Conservation (phyloP, 2,329 filamentous ascomycete genomes). For the Didymella glomerata region DNA sequence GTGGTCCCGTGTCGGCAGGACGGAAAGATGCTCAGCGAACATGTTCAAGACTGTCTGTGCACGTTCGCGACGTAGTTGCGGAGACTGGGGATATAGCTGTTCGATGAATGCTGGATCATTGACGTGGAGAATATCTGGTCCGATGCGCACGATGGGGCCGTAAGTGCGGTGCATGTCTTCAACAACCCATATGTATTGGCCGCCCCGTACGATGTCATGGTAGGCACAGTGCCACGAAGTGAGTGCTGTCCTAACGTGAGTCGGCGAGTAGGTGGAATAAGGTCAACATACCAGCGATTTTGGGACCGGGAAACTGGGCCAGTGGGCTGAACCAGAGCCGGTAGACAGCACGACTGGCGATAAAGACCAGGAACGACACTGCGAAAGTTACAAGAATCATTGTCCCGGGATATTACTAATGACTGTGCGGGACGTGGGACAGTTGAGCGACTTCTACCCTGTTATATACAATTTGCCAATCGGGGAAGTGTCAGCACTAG, state of each 20-base stretch:
- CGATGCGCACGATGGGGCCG: constrained; percentile 25
- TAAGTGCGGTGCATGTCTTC: constrained; percentile 39
- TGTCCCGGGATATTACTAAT: no score
- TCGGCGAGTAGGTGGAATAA: no score
- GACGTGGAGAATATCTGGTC: constrained; percentile 24
- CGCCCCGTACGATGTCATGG: constrained; percentile 31
- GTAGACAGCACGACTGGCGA: constrained; percentile 10
- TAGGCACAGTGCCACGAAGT: constrained; percentile 35
- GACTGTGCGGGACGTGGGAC: not conserved
- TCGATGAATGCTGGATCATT: constrained; percentile 27
- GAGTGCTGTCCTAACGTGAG: constrained; percentile 9
- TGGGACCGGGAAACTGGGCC: constrained; percentile 26
- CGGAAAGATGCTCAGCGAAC: constrained; percentile 6
- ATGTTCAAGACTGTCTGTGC: constrained; percentile 13
- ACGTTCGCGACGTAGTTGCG: constrained; percentile 11
- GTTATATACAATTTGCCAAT: no score
- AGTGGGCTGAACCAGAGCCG: constrained; percentile 27
- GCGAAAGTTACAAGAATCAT: not conserved
- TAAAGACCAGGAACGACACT: not conserved
- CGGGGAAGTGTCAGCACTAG: no score
- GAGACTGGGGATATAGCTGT: constrained; percentile 12
- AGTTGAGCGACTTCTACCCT: not conserved
- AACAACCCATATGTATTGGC: constrained; percentile 27
- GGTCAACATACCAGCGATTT: constrained; percentile 19
- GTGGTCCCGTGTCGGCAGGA: constrained; percentile 13